phyloP scores from a whole-genome alignment of 1,284 basidiomycete species.

The Ustanciosporium gigantosporum region DNA sequence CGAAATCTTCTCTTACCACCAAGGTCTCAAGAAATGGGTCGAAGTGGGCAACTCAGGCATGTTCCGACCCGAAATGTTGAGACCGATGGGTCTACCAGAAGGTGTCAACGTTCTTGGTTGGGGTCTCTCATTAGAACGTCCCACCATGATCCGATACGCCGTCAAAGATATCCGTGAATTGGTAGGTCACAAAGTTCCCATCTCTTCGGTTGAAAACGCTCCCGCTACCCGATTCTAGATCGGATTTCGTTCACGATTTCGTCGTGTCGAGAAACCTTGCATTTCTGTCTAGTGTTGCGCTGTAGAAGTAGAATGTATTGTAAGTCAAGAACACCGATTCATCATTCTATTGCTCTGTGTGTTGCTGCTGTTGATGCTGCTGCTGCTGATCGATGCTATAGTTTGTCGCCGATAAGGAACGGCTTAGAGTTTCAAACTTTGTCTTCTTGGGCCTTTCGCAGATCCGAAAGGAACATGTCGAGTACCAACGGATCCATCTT shows the following conservation, averaged over 20 bases:
- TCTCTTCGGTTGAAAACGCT: constrained; percentile 53
- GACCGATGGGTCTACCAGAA: constrained; percentile 95
- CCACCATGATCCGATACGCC: constrained; percentile 89
- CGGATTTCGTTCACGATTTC: neutral
- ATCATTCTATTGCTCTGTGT: too few relatives aligned
- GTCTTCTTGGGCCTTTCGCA: constrained; percentile 5
- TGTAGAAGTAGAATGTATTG: too few relatives aligned
- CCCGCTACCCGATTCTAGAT: constrained; percentile 56
- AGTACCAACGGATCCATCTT: constrained; percentile 53
- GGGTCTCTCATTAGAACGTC: constrained; percentile 91
- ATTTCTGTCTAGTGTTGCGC: too few relatives aligned
- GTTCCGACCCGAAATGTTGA: constrained; percentile 98
- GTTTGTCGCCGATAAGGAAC: too few relatives aligned
- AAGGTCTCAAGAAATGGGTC: constrained; percentile 91
- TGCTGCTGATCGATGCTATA: too few relatives aligned
- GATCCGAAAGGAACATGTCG: constrained; percentile 50
- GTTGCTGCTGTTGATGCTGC: too few relatives aligned
- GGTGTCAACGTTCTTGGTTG: constrained; percentile 96
- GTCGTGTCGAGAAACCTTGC: too few relatives aligned
- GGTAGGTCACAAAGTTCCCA: constrained; percentile 92
- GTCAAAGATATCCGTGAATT: constrained; percentile 96
- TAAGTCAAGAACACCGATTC: too few relatives aligned
- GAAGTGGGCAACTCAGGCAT: constrained; percentile 87
- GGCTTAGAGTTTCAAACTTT: too few relatives aligned
- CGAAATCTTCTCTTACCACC: constrained; percentile 98